Evolutionary conservation across 306 rosid species (phyloP).

Genomic region (Gynostemma pentaphyllum): DNA sequence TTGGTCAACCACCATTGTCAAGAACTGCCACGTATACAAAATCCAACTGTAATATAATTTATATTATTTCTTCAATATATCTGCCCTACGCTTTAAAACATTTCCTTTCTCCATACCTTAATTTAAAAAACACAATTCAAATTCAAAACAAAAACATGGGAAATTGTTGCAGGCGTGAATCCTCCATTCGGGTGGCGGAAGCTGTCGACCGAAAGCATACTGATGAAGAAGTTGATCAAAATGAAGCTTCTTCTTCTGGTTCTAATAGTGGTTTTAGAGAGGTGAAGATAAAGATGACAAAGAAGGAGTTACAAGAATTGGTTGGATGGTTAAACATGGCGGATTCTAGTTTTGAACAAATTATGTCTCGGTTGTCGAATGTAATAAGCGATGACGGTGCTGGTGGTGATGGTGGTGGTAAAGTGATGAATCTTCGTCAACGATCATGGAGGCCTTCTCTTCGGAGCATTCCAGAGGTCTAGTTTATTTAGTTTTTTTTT

Average conservation of each 20-base stretch:
- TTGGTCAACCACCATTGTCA: slow-evolving; percentile 1
- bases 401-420: not conserved
- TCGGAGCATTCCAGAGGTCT: slow-evolving; percentile 56
- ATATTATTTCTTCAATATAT: not conserved
- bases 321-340: slow-evolving; percentile 20
- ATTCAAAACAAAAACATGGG: not conserved
- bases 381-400: slow-evolving; percentile 13
- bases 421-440: slow-evolving; percentile 9
- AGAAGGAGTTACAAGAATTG: slow-evolving; percentile 42
- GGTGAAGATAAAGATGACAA: slow-evolving; percentile 56
- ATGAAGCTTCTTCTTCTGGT: slow-evolving; percentile 3
- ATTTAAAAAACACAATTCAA: not conserved
- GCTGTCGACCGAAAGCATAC: not conserved
- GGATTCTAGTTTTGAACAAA: slow-evolving; percentile 30
- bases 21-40: not conserved
- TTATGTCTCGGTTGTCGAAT: slow-evolving; percentile 22
- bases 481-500: not conserved
- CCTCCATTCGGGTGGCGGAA: not conserved
- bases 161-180: not conserved
- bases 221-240: not conserved
- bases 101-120: not conserved
- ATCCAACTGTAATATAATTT: not conserved
- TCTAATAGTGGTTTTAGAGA: slow-evolving; percentile 9
- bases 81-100: not conserved
- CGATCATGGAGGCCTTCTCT: slow-evolving; percentile 51